These are phyloP conservation scores for Pseudonectria buxi DNA, from an alignment of 2,329 filamentous ascomycete species.

Conservation along the genomic window DNA sequence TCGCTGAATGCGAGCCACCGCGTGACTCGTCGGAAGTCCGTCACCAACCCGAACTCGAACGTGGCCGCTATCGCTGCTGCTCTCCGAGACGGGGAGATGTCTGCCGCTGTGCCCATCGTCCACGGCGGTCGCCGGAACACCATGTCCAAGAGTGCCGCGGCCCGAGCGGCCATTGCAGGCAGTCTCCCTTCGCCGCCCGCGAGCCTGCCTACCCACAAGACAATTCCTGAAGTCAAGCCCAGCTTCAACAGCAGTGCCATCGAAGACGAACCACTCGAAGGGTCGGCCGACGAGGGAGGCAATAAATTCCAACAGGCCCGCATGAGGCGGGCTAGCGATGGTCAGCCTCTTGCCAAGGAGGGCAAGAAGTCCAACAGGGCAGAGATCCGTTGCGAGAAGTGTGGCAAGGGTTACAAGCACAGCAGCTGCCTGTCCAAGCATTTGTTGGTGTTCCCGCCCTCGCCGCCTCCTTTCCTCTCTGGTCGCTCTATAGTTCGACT, in stretches of 20 bases:
- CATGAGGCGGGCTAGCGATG: conserved; percentile 69
- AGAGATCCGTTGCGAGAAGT: conserved; percentile 93
- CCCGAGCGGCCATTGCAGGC: conserved; percentile 45
- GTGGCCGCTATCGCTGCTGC: conserved; percentile 70
- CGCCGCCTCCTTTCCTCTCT: conserved; percentile 29
- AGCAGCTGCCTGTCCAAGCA: conserved; percentile 99
- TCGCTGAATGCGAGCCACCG: conserved; percentile 77
- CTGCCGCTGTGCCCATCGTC: conserved; percentile 50
- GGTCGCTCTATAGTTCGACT: too few relatives aligned
- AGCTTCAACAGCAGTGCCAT: conserved; percentile 56
- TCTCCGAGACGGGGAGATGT: conserved; percentile 58
- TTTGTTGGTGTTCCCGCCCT: conserved; percentile 80
- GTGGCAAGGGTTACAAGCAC: conserved; percentile 99
- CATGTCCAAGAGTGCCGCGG: conserved; percentile 57
- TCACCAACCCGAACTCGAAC: conserved; percentile 67
- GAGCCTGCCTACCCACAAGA: conserved; percentile 57
- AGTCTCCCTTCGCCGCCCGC: conserved; percentile 58
- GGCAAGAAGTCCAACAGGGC: conserved; percentile 77
- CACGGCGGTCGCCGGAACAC: conserved; percentile 57
- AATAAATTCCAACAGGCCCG: conserved; percentile 43
- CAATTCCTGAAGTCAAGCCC: conserved; percentile 42
- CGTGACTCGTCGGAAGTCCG: conserved; percentile 88
- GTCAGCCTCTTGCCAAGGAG: conserved; percentile 72
- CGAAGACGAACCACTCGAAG: conserved; percentile 59
- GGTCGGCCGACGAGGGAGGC: conserved; percentile 49